A percentile compares a stretch with the other conserved stretches of the same genome.
phyloP scores from a whole-genome alignment of 2,329 filamentous ascomycete species.

The Exophiala phaeomuriformis region DNA sequence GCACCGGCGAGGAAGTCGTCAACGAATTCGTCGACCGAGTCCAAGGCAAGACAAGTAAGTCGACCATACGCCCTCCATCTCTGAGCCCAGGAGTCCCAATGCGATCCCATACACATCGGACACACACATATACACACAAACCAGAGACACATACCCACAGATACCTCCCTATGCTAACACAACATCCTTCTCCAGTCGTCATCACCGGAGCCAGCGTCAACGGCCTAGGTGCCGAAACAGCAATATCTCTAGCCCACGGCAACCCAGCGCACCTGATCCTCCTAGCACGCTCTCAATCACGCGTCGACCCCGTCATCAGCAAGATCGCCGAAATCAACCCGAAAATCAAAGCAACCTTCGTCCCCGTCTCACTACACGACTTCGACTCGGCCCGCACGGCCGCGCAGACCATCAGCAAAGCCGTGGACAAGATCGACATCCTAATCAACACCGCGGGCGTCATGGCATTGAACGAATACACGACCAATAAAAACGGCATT shows the following conservation, averaged over 20 bases:
- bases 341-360: constrained; percentile 17
- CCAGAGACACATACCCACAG: too few species aligned
- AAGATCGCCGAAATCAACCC: constrained; percentile 20
- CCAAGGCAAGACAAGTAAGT: constrained; percentile 30
- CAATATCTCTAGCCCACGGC: constrained; percentile 28
- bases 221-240: constrained; percentile 28
- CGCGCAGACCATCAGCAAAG: constrained; percentile 24
- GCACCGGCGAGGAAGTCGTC: constrained; percentile 31
- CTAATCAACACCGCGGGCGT: constrained; percentile 34
- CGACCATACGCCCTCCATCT: constrained; percentile 1
- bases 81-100: not conserved
- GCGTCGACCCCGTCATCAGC: constrained; percentile 28
- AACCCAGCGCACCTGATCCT: constrained; percentile 29
- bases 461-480: constrained; percentile 27
- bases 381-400: constrained; percentile 26
- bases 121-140: too few species aligned
- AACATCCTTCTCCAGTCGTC: constrained; percentile 22
- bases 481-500: constrained; percentile 29
- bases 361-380: constrained; percentile 22
- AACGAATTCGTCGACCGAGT: constrained; percentile 29
- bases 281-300: constrained; percentile 27
- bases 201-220: constrained; percentile 27
- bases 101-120: too few species aligned
- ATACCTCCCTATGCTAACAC: too few species aligned
- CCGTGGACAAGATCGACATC: constrained; percentile 28